Evolutionary conservation across 225 moss, liverwort and hornwort genomes (phyloP).

Genomic region (Ulota crispa): DNA sequence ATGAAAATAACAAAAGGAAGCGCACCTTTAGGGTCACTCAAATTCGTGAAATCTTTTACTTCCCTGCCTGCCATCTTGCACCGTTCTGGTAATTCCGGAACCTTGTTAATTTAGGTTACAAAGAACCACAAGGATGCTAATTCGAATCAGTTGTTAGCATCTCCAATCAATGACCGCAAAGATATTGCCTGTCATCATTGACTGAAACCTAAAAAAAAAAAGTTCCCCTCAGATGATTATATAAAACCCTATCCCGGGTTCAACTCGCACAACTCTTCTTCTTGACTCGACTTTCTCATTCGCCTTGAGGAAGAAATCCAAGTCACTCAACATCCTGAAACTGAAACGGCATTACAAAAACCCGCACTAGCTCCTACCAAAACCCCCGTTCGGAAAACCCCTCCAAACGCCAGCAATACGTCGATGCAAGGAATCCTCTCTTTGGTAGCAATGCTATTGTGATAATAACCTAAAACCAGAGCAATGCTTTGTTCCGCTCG

Average conservation of each 20-base stretch:
- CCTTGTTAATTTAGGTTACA: neutral
- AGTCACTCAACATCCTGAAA: constrained; percentile 29
- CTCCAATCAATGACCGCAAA: constrained; percentile 21
- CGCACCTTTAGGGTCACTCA: constrained; percentile 92
- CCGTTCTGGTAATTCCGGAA: constrained; percentile 16
- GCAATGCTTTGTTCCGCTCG: neutral
- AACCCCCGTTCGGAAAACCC: constrained; percentile 14
- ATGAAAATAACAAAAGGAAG: neutral
- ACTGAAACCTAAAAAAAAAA: constrained; percentile 19
- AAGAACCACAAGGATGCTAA: constrained; percentile 28
- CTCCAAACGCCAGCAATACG: neutral
- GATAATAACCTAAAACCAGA: neutral
- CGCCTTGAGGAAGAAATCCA: constrained; percentile 25
- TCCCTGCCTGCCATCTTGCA: constrained; percentile 88
- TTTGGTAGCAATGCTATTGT: neutral
- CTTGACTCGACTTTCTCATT: constrained; percentile 26
- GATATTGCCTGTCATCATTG: constrained; percentile 26
- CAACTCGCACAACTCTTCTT: constrained; percentile 34
- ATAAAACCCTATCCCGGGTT: constrained; percentile 49
- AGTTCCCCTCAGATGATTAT: constrained; percentile 15
- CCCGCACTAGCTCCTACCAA: constrained; percentile 8
- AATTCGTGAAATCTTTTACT: constrained; percentile 95
- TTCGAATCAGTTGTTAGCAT: neutral
- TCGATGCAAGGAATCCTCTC: constrained; percentile 1
- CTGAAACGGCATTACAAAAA: neutral